Percentiles rank a stretch among this genome's conserved stretches.
Evolutionary conservation across 2,329 filamentous ascomycete species (phyloP).

Genomic region (Fusarium nurragi): DNA sequence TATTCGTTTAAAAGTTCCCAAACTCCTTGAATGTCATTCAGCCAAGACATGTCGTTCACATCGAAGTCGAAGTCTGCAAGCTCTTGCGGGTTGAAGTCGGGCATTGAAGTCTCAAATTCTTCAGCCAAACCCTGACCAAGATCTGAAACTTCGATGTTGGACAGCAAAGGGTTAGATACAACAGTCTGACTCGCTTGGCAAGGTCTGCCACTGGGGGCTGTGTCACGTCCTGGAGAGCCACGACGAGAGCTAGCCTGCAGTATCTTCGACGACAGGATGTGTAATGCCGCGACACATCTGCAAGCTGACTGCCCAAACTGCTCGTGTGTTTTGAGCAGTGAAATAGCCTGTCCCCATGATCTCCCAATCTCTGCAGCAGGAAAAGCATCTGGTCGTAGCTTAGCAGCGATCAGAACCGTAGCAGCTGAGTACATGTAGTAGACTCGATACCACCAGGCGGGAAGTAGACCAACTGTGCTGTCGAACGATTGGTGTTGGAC

Average conservation of each 20-base stretch:
- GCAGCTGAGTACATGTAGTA: slow-evolving; percentile 52
- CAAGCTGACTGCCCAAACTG: slow-evolving; percentile 48
- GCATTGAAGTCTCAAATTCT: slow-evolving; percentile 36
- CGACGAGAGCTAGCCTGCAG: slow-evolving; percentile 34
- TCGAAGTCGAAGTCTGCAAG: slow-evolving; percentile 46
- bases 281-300: slow-evolving; percentile 47
- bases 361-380: slow-evolving; percentile 38
- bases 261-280: slow-evolving; percentile 50
- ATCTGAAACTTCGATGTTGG: slow-evolving; percentile 13
- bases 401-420: slow-evolving; percentile 50
- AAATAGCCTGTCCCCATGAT: slow-evolving; percentile 49
- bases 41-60: slow-evolving; percentile 48
- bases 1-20: slow-evolving; percentile 46
- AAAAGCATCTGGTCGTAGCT: slow-evolving; percentile 48
- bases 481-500: slow-evolving; percentile 46
- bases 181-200: background rate
- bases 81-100: slow-evolving; percentile 37
- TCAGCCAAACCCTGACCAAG: slow-evolving; percentile 32
- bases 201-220: background rate
- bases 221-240: background rate
- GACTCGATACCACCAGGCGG: slow-evolving; percentile 53
- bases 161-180: background rate
- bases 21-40: slow-evolving; percentile 48
- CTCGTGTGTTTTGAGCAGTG: slow-evolving; percentile 48
- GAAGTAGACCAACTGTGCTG: slow-evolving; percentile 48